These are phyloP conservation scores for Globisporangium rhizosaccharum DNA, from an alignment of 352 stramenopile species.

Conservation along the genomic window DNA sequence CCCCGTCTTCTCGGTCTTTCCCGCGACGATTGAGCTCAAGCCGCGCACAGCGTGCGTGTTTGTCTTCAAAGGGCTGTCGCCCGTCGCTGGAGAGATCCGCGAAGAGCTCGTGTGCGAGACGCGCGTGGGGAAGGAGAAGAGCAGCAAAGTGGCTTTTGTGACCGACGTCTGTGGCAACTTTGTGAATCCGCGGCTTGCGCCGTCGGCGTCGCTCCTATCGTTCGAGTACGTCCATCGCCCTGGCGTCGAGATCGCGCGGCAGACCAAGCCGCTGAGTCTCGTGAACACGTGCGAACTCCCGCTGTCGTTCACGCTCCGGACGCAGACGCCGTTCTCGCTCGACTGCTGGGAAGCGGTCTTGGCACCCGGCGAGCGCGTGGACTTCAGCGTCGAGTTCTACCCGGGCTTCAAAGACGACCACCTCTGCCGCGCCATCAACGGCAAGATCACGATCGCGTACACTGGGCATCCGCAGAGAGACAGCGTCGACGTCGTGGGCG, in stretches of 20 bases:
- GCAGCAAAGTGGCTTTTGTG: slow-evolving; percentile 79
- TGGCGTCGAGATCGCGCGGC: slow-evolving; percentile 47
- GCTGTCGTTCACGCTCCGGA: slow-evolving; percentile 88
- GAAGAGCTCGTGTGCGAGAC: slow-evolving; percentile 91
- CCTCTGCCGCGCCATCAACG: slow-evolving; percentile 81
- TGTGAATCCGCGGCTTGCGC: slow-evolving; percentile 80
- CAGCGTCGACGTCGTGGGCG: slow-evolving; percentile 78
- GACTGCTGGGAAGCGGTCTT: slow-evolving; percentile 89
- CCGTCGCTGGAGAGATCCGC: slow-evolving; percentile 43
- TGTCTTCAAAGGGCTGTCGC: slow-evolving; percentile 86
- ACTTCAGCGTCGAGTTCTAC: slow-evolving; percentile 92
- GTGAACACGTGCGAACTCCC: slow-evolving; percentile 86
- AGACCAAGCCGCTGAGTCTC: slow-evolving; percentile 77
- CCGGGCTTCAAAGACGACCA: slow-evolving; percentile 91
- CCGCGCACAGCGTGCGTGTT: slow-evolving; percentile 92
- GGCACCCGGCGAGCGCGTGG: slow-evolving; percentile 65
- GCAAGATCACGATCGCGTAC: slow-evolving; percentile 83
- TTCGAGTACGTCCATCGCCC: slow-evolving; percentile 89
- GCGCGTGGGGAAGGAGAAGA: slow-evolving; percentile 91
- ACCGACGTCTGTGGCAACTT: slow-evolving; percentile 89
- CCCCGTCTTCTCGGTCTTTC: slow-evolving; percentile 88
- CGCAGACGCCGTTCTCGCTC: slow-evolving; percentile 88
- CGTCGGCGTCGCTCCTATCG: slow-evolving; percentile 60
- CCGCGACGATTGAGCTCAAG: slow-evolving; percentile 89
- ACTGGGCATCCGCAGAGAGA: slow-evolving; percentile 89